phyloP scores from a whole-genome alignment of 2,329 filamentous ascomycete genomes.

The Aspergillus pseudoviridinutans region DNA sequence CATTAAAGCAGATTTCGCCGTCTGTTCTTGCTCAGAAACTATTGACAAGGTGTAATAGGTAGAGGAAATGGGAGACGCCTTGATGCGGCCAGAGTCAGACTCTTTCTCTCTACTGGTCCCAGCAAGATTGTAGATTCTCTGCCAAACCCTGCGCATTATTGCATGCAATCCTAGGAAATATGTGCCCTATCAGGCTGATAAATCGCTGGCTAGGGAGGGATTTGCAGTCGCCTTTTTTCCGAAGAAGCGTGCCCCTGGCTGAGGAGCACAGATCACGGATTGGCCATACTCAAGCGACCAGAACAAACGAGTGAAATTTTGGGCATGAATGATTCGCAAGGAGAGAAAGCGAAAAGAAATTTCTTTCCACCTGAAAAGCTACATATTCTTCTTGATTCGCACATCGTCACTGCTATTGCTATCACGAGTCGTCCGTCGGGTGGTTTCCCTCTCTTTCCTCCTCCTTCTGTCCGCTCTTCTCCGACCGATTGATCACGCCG shows the following conservation, averaged over 20 bases:
- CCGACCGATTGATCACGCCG: not conserved
- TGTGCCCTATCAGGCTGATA: not conserved
- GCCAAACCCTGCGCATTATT: slow-evolving; percentile 1
- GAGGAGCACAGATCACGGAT: not conserved
- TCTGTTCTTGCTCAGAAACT: not conserved
- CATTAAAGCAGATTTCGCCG: no score
- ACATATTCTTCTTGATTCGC: not conserved
- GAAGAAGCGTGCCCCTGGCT: not conserved
- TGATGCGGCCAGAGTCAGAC: slow-evolving; percentile 3
- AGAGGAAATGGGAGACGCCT: not conserved
- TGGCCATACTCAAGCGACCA: not conserved
- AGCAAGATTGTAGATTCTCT: not conserved
- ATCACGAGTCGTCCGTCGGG: not conserved
- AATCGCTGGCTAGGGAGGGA: not conserved
- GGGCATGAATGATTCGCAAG: not conserved
- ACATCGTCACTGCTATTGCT: not conserved
- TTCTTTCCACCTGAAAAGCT: not conserved
- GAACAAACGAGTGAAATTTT: not conserved
- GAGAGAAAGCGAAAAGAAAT: not conserved
- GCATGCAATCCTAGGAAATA: slow-evolving; percentile 5
- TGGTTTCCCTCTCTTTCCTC: slow-evolving; percentile 14
- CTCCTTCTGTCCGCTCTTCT: slow-evolving; percentile 3
- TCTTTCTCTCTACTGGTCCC: not conserved
- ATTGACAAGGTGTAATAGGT: not conserved
- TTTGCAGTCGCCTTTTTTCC: not conserved